Base-by-base conservation (phyloP, 2,329 filamentous ascomycete species). In the Aspergillus ochraceoroseus region DNA sequence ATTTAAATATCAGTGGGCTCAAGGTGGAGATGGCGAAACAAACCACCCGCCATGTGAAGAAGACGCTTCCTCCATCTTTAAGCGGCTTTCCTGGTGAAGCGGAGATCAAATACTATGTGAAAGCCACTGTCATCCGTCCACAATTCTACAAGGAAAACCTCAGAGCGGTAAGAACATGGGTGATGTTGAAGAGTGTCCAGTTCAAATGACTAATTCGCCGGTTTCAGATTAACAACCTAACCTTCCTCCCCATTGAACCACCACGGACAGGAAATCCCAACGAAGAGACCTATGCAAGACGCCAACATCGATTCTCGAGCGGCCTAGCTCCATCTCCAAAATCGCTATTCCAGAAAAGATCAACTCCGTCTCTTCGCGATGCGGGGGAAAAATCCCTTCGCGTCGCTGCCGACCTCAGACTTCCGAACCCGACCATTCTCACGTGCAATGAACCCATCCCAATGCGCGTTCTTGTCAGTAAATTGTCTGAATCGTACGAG, bases 51-150 rank as follows among this genome's bases (percentile, higher is more conserved):
- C 92, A 98, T 68, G 79, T 92, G 48, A 92, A 85, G 58, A 80
- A 81, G 53, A 94, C 89, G 0, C 72, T 98, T 7, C 92, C 92
- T 4, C 92, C 92, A 0, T 94, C 88, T 3, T 70, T 96, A 38
- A 85, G 77, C n/a, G 87, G 87, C 2, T 89, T 92, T 51, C 86
- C 87, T 0, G 83, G 83, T 20, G 80, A 89, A 63, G 90, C 89
- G 14, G 88, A 95, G 65, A 89, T 96, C 45, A 78, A 82, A 52
- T 98, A 98, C 66, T 98, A 86, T 61, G 76, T 96, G 59, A 98
- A 98, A 63, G 87, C 85, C n/a, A 96, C 92, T 0, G 81, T 96
- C 4, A 86, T 88, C 56, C 75, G 88, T n/a, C 87, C 88, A 0
- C 82, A 85, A 9, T 75, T 95, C 44, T 87, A 94, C 65, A 90